These are phyloP conservation scores for Talaromyces atroroseus DNA, from an alignment of 2,329 filamentous ascomycete species.

Conservation along the genomic window DNA sequence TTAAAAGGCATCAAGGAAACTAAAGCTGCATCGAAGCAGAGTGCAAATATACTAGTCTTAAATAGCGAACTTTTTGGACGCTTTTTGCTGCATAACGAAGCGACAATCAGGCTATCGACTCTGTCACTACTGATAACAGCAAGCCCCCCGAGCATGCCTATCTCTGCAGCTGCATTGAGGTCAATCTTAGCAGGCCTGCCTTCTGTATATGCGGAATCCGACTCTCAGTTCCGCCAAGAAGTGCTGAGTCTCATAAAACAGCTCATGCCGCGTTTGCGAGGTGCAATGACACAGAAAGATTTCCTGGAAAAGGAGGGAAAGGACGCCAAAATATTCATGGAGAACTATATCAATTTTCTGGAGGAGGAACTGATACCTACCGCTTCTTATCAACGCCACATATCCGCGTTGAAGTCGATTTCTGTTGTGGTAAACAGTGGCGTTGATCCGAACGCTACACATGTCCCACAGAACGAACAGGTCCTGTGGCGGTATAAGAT, in stretches of 20 bases:
- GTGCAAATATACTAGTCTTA: conserved; percentile 24
- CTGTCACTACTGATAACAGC: conserved; percentile 75
- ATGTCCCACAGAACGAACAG: conserved; percentile 39
- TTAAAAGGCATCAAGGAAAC: conserved; percentile 26
- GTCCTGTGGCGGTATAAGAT: conserved; percentile 47
- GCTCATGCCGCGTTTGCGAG: conserved; percentile 70
- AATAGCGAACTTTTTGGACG: conserved; percentile 32
- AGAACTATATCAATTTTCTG: conserved; percentile 69
- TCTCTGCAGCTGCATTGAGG: conserved; percentile 57
- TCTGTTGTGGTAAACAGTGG: conserved; percentile 63
- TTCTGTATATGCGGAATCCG: conserved; percentile 73
- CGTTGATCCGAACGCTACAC: conserved; percentile 48
- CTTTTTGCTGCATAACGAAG: conserved; percentile 45
- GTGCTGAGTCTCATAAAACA: conserved; percentile 68
- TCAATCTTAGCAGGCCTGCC: conserved; percentile 62
- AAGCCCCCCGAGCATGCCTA: conserved; percentile 66
- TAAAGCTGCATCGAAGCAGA: conserved; percentile 11
- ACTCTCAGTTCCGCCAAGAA: conserved; percentile 80
- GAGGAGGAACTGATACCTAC: conserved; percentile 69
- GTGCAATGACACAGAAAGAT: conserved; percentile 37
- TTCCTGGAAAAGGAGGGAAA: conserved; percentile 24
- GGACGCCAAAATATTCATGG: conserved; percentile 51
- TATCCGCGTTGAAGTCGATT: conserved; percentile 69
- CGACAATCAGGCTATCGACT: conserved; percentile 69
- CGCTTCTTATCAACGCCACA: conserved; percentile 84